phyloP scores from a whole-genome alignment of 345 rosid genomes.

The Eucalyptus sp. region DNA sequence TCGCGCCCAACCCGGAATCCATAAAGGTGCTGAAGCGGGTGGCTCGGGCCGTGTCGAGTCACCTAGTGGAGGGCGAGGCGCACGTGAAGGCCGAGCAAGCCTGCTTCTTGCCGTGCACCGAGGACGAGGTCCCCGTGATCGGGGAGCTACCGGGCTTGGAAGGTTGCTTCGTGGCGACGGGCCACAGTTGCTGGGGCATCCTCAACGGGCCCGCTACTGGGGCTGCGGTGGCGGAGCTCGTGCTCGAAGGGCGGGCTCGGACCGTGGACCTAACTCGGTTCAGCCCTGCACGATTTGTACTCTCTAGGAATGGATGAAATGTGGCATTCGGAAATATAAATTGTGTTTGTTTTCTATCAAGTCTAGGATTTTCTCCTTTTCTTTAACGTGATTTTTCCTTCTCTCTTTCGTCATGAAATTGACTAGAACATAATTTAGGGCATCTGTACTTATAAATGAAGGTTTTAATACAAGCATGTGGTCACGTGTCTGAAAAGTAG shows the following conservation, averaged over 20 bases:
- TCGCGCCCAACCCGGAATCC: constrained; percentile 50
- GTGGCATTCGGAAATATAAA: neutral
- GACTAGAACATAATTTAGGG: neutral
- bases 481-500: neutral
- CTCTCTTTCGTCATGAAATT: neutral
- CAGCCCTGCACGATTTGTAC: constrained; percentile 60
- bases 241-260: constrained; percentile 46
- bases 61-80: constrained; percentile 45
- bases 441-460: neutral
- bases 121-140: constrained; percentile 59
- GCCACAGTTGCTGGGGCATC: constrained; percentile 93
- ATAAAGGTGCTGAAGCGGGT: constrained; percentile 64
- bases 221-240: constrained; percentile 75
- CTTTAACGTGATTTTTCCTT: neutral
- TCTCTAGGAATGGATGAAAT: neutral
- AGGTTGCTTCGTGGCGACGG: constrained; percentile 72
- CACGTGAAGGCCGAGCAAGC: constrained; percentile 77
- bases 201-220: constrained; percentile 91
- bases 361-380: neutral
- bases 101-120: constrained; percentile 76
- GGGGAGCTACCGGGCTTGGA: constrained; percentile 65
- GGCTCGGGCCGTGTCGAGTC: constrained; percentile 59
- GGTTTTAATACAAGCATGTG: neutral
- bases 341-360: neutral
- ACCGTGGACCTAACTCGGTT: constrained; percentile 56